A percentile compares a stretch with the other conserved stretches of the same genome.
Evolutionary conservation across 352 stramenopile species (phyloP).

Genomic region (Globisporangium solare): DNA sequence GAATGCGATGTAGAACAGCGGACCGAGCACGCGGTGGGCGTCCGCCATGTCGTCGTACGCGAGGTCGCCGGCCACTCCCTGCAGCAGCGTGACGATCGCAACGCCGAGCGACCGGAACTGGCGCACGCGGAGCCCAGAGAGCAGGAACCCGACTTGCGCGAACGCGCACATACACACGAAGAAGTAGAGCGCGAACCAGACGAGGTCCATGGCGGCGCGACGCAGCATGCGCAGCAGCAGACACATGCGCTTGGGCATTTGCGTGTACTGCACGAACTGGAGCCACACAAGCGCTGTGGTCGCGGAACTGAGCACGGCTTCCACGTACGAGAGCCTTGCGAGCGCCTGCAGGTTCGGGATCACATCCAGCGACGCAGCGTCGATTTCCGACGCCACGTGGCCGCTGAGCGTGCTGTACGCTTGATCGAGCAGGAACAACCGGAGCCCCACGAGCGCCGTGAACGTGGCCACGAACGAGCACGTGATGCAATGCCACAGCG

Average conservation of each 20-base stretch:
- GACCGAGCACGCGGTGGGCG: slow-evolving; percentile 41
- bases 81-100: slow-evolving; percentile 50
- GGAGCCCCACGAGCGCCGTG: slow-evolving; percentile 37
- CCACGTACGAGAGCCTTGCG: slow-evolving; percentile 28
- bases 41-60: slow-evolving; percentile 43
- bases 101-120: slow-evolving; percentile 51
- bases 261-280: slow-evolving; percentile 64
- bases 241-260: slow-evolving; percentile 60
- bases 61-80: slow-evolving; percentile 52
- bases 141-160: slow-evolving; percentile 56
- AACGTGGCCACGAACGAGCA: slow-evolving; percentile 41
- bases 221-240: slow-evolving; percentile 45
- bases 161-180: slow-evolving; percentile 57
- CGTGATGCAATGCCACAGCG: slow-evolving; percentile 38
- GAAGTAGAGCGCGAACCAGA: slow-evolving; percentile 59
- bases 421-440: slow-evolving; percentile 48
- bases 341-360: slow-evolving; percentile 41
- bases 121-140: slow-evolving; percentile 51
- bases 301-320: slow-evolving; percentile 36
- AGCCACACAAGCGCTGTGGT: slow-evolving; percentile 59
- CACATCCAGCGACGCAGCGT: slow-evolving; percentile 13
- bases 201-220: slow-evolving; percentile 44
- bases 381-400: slow-evolving; percentile 20
- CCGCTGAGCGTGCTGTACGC: slow-evolving; percentile 54
- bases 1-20: slow-evolving; percentile 67